These are phyloP conservation scores for Takashimella tepidaria DNA, from an alignment of 1,284 basidiomycete genomes.

Conservation along the genomic window DNA sequence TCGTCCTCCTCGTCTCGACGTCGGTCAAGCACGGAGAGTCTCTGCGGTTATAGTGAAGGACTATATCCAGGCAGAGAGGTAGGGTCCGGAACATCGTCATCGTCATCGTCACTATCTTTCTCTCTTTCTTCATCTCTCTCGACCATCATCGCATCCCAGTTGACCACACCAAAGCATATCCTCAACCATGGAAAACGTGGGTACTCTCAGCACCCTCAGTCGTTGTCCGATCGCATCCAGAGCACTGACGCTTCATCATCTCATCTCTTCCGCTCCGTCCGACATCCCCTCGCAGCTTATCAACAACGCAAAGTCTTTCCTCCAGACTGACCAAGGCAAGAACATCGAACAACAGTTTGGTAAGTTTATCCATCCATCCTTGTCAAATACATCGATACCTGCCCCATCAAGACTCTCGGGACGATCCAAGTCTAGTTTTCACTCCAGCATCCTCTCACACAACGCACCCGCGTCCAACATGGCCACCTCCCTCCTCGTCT, in stretches of 20 bases:
- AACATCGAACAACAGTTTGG: slow-evolving; percentile 18
- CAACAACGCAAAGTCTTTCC: slow-evolving; percentile 28
- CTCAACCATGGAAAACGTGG: slow-evolving; percentile 1
- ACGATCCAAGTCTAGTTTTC: slow-evolving; percentile 11
- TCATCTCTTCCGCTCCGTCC: slow-evolving; percentile 14
- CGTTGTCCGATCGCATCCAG: neutral
- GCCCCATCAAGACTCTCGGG: too few relatives aligned
- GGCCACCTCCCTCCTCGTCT: neutral
- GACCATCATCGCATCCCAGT: neutral
- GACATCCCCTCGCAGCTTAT: slow-evolving; percentile 37
- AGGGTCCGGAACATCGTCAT: too few relatives aligned
- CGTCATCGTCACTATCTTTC: neutral
- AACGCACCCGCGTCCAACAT: neutral
- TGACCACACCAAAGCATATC: neutral
- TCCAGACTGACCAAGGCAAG: slow-evolving; percentile 26
- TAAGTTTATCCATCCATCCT: neutral
- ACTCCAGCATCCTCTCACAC: neutral
- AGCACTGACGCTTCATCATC: neutral
- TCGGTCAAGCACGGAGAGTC: too few relatives aligned
- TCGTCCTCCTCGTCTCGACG: too few relatives aligned
- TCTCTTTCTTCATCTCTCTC: neutral
- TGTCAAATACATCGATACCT: neutral
- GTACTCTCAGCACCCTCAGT: neutral
- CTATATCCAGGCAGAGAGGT: too few relatives aligned
- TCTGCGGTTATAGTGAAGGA: too few relatives aligned